Base-by-base conservation (phyloP, 2,329 filamentous ascomycete species). In the Pseudocercospora pini-densiflorae region DNA sequence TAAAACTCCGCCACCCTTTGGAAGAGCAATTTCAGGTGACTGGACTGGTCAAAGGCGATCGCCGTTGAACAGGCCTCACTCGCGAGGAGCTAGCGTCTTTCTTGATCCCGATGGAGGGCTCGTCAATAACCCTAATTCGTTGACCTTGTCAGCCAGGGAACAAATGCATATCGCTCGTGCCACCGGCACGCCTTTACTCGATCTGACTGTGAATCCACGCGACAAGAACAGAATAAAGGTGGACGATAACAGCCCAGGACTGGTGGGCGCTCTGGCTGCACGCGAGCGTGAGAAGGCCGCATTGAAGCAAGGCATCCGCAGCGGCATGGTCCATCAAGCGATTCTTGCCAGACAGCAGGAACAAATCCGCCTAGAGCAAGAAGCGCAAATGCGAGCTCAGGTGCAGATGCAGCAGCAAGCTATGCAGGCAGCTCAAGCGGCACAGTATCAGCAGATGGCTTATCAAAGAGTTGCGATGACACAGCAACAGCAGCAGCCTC, bases 121-220 rank as follows among this genome's bases (percentile, higher is more conserved):
- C 5, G 19, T 69, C 21, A 59, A 67, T 58, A 64, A 65, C 58
- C 84, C 88, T 70, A 79, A 85, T 24, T 84, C 86, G 8, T 80
- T 82, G 0, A 87, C 90, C 64, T 83, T 97, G n/a, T 93, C 92
- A 21, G 93, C 93, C 19, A 88, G 91, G 16, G 93, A 97, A 78
- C 93, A 96, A 77, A 92, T 96, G 79, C 90, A 96, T 71, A 86
- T 97, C n/a, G 92, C 93, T 9, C 88, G 91, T 43, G 84, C 92
- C 72, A 97, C 93, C 0, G 91, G 92, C 0, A 89, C 88, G 0
- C 91, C 93, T 0, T 82, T 97, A 59, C 86, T 96, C 72, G 88
- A 87, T 65, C 82, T 96, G 76, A 86, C 85, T 4, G 79, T 76
- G 43, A 85, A 85, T 59, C 83, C 84, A 59, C 72, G 71, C 45